Evolutionary conservation across 495 filamentous ascomycete genomes (phyloP).

Genomic region (Annulohypoxylon nitens): DNA sequence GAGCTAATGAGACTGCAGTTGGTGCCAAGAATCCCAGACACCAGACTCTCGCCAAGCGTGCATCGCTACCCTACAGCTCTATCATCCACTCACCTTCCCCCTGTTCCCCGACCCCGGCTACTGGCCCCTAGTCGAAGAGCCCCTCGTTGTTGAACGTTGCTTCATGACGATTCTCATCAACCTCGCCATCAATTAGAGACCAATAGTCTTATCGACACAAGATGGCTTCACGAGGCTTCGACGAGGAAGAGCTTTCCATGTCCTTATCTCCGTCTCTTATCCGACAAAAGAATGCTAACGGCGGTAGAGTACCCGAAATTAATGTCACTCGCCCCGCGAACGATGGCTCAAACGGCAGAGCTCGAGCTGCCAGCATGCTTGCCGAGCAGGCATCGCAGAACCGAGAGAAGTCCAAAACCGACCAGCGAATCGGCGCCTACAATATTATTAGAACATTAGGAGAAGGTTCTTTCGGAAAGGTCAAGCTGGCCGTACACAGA

Average conservation of each 20-base stretch:
- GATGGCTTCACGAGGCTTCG: slow-evolving; percentile 71
- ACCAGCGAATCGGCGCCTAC: slow-evolving; percentile 91
- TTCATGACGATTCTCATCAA: slow-evolving; percentile 46
- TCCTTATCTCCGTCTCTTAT: slow-evolving; percentile 77
- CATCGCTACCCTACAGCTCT: slow-evolving; percentile 16
- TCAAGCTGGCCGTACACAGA: slow-evolving; percentile 93
- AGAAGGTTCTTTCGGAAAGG: slow-evolving; percentile 97
- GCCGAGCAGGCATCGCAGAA: slow-evolving; percentile 49
- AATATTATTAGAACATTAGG: slow-evolving; percentile 90
- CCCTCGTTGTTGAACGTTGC: slow-evolving; percentile 45
- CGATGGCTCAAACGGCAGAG: slow-evolving; percentile 55
- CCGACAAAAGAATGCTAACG: slow-evolving; percentile 61
- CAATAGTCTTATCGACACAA: slow-evolving; percentile 28
- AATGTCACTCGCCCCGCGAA: slow-evolving; percentile 54
- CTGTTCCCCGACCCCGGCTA: slow-evolving; percentile 34
- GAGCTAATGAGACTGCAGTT: slow-evolving; percentile 17
- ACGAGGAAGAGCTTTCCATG: slow-evolving; percentile 94
- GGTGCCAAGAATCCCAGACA: slow-evolving; percentile 22
- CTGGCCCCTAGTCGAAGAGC: slow-evolving; percentile 37
- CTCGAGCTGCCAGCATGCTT: slow-evolving; percentile 50
- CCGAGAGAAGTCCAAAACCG: slow-evolving; percentile 65
- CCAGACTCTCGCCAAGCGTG: slow-evolving; percentile 30
- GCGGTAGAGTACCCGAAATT: slow-evolving; percentile 48
- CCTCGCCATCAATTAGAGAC: slow-evolving; percentile 36
- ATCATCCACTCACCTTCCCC: slow-evolving; percentile 32